Conservation (phyloP, 2,329 filamentous ascomycete species). For the Trichoderma sp. region DNA sequence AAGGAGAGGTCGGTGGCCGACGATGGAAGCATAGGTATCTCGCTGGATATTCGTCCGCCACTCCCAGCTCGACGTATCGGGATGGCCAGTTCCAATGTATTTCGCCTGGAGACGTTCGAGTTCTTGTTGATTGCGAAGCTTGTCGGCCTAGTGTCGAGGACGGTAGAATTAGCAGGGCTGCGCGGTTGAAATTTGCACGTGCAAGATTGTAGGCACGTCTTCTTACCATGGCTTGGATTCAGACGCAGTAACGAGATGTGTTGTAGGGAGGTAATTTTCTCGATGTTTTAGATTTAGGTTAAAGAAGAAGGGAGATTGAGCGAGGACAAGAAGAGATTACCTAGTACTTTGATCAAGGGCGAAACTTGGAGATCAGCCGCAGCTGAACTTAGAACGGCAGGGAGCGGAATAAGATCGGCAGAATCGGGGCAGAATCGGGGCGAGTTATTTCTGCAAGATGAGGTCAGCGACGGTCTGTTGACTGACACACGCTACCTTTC, state of each 20-base stretch:
- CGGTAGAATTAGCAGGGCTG: background rate
- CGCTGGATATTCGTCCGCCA: constrained; percentile 95
- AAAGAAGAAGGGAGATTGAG: background rate
- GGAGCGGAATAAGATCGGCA: constrained; percentile 21
- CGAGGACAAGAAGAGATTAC: background rate
- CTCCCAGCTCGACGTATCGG: constrained; percentile 96
- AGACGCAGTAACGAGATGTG: too few relatives aligned
- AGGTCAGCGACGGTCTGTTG: constrained; percentile 3
- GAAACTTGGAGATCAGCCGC: background rate
- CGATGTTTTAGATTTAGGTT: background rate
- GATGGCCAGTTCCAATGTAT: constrained; percentile 92
- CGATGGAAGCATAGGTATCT: constrained; percentile 84
- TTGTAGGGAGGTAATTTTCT: background rate
- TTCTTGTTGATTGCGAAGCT: constrained; percentile 95
- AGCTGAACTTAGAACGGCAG: background rate
- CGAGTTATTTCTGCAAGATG: constrained; percentile 1
- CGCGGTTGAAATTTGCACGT: background rate
- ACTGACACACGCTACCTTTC: background rate
- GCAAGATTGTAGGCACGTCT: background rate
- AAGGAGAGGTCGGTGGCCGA: constrained; percentile 84
- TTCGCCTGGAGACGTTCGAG: constrained; percentile 95
- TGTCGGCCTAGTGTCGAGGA: constrained; percentile 67
- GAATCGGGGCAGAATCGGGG: background rate
- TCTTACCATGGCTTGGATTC: background rate
- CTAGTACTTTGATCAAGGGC: background rate